Evolutionary conservation across 768 basidiomycete species (phyloP).

Genomic region (Exsudoporus frostii): DNA sequence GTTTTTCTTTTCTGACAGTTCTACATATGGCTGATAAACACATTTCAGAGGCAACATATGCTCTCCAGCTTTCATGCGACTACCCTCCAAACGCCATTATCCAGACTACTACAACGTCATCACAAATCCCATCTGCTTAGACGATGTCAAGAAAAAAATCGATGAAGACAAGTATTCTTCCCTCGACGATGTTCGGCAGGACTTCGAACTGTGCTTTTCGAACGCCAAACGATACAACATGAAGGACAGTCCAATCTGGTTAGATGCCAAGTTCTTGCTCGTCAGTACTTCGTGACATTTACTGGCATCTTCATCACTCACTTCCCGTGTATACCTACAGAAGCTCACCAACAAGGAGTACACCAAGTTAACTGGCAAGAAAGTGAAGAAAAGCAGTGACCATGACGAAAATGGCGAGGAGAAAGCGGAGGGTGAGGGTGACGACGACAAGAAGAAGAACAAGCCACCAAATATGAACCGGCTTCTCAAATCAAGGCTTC

Average conservation of each 20-base stretch:
- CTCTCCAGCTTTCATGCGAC: constrained; percentile 62
- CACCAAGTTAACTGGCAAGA: constrained; percentile 42
- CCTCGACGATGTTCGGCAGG: constrained; percentile 62
- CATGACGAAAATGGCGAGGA: constrained; percentile 39
- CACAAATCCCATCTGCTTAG: constrained; percentile 77
- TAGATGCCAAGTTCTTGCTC: constrained; percentile 77
- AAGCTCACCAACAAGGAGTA: constrained; percentile 49
- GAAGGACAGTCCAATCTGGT: constrained; percentile 74
- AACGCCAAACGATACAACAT: constrained; percentile 84
- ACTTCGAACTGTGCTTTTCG: constrained; percentile 74
- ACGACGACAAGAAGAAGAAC: constrained; percentile 44
- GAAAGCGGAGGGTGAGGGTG: constrained; percentile 42
- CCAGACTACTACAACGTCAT: constrained; percentile 87
- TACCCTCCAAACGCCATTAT: constrained; percentile 69
- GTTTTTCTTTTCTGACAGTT: constrained; percentile 43
- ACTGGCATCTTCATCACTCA: background rate
- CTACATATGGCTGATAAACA: constrained; percentile 28
- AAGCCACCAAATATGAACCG: constrained; percentile 64
- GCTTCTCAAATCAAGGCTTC: constrained; percentile 62
- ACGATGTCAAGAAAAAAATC: constrained; percentile 82
- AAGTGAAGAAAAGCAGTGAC: constrained; percentile 37
- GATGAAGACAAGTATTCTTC: constrained; percentile 57
- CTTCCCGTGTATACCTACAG: constrained; percentile 26
- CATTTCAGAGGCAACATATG: constrained; percentile 58
- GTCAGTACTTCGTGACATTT: constrained; percentile 41